Base-by-base conservation (phyloP, 139 green algal genomes). In the Bryopsis sp. region DNA sequence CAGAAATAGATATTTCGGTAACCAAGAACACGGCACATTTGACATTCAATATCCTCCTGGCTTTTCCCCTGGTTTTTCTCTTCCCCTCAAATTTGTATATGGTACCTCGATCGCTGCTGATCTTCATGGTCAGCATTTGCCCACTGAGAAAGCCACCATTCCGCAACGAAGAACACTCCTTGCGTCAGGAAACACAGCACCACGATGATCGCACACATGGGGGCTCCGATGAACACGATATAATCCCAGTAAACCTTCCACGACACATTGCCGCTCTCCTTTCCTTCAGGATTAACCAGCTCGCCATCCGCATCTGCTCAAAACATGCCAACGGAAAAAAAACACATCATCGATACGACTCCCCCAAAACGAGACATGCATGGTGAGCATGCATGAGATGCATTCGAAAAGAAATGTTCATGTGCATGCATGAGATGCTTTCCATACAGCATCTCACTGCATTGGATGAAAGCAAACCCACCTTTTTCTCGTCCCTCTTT, bases 151-250 rank as follows among this genome's bases (percentile, higher is more conserved):
- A 63, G 3, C 46, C 28, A 11, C 80, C 67, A 88, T 83, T 94
- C 26, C 78, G 64, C 3, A 73, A 71, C 37, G 92, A 78, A 85
- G 84, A 89, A 76, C 81, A 83, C 90, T 31, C 89, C 76, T 8
- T 63, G 68, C 3, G 22, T 15, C 11, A 69, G 6, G 2, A 71
- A 82, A 58, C 92, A 57, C 32, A 77, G 85, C 2, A 79, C 65
- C 1, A 69, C 84, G 70, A 92, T 84, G 0, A 88, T 86, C 7
- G 57, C 28, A 32, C 92, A n/a, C 61, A 95, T 47, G 1, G 64
- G 74, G 3, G 57, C 63, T 38, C 57, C 43, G 32, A 85, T 64
- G 19, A 84, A 1, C 2, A 29, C 26, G 1, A 79, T 72, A 2
- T 88, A 90, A 1, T 8, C 48, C 0, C 66, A 73, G 64, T 92